Evolutionary conservation across 2,329 filamentous ascomycete species (phyloP).

Genomic region (Pseudogymnoascus sp.): DNA sequence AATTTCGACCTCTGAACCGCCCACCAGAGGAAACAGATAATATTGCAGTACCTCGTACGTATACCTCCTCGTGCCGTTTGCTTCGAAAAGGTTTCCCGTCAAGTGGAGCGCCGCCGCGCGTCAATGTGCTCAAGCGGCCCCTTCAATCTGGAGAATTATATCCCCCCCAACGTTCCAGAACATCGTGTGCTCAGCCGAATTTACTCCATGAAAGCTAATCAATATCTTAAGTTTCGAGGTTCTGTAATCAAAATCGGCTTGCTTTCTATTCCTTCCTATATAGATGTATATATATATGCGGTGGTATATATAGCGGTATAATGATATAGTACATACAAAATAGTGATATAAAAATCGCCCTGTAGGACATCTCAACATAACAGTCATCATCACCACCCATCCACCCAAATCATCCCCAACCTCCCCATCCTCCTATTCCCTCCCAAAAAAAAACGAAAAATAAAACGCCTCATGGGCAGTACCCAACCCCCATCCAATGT

Average conservation of each 20-base stretch:
- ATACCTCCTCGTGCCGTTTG: no score
- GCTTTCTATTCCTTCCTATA: not conserved
- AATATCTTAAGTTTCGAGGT: not conserved
- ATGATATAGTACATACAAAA: not conserved
- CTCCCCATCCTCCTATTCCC: not conserved
- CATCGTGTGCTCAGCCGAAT: no score
- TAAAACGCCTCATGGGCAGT: not conserved
- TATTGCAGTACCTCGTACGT: no score
- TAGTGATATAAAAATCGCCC: not conserved
- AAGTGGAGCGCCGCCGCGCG: no score
- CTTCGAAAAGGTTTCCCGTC: no score
- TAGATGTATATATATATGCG: not conserved
- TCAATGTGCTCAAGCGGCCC: no score
- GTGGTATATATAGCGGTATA: not conserved
- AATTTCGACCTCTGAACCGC: no score
- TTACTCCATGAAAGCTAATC: no score
- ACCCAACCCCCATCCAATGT: not conserved
- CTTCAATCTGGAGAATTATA: no score
- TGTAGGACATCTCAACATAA: conserved; percentile 1
- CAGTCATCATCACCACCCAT: not conserved
- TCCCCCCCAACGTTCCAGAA: no score
- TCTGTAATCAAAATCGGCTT: not conserved
- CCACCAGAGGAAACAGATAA: no score
- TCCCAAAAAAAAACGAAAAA: not conserved
- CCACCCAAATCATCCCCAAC: not conserved